Conservation (phyloP, 78 protist species). For the Tieghemostelium lacteum region DNA sequence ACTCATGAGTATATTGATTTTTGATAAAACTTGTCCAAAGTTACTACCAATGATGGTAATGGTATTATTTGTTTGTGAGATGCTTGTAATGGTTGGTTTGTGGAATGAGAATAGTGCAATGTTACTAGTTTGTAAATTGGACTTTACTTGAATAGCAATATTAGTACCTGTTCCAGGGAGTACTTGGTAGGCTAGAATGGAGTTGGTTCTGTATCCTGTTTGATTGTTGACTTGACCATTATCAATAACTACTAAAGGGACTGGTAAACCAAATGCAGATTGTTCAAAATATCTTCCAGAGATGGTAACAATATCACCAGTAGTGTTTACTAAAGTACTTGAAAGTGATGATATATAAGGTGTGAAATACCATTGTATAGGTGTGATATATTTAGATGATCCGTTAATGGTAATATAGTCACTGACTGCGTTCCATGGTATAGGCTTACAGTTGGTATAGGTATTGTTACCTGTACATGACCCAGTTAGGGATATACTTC, state of each 20-base stretch:
- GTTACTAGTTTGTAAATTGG: neutral
- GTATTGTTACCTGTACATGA: neutral
- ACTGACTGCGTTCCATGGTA: neutral
- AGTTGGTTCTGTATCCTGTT: too few relatives aligned
- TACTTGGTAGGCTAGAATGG: neutral
- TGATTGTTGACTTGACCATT: neutral
- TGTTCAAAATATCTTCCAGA: constrained; percentile 34
- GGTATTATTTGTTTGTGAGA: neutral
- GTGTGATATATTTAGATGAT: neutral
- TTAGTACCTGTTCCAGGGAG: neutral
- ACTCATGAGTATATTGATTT: too few relatives aligned
- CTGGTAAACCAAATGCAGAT: neutral
- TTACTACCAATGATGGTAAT: neutral
- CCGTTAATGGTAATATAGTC: neutral
- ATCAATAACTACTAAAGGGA: neutral
- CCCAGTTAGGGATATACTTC: neutral
- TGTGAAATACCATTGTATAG: neutral
- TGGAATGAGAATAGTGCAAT: neutral
- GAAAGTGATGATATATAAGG: neutral
- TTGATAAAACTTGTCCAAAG: neutral
- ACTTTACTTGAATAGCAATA: neutral
- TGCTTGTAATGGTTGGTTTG: neutral
- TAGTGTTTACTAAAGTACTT: neutral
- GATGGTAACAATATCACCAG: neutral
- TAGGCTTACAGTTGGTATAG: neutral